Evolutionary conservation across 768 basidiomycete genomes (phyloP).

Genomic region (Suillus americanus): DNA sequence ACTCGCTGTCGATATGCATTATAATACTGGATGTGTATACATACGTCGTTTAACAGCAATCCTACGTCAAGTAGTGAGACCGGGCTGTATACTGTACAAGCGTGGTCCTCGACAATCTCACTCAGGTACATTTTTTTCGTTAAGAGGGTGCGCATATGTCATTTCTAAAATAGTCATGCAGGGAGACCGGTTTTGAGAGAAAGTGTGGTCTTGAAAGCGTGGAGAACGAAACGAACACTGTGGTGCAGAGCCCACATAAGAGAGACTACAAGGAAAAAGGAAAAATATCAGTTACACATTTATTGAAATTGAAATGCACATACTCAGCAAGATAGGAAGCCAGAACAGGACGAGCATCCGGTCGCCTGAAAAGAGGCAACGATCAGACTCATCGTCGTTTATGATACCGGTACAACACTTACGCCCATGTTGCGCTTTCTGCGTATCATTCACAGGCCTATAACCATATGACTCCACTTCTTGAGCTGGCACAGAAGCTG

Average conservation of each 20-base stretch:
- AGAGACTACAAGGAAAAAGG: slow-evolving; percentile 42
- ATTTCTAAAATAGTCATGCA: slow-evolving; percentile 19
- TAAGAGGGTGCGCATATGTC: too few relatives aligned
- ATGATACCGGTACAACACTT: slow-evolving; percentile 15
- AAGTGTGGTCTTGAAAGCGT: slow-evolving; percentile 47
- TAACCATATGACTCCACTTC: slow-evolving; percentile 72
- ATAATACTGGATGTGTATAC: not conserved
- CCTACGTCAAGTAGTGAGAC: not conserved
- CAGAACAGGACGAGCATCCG: slow-evolving; percentile 85
- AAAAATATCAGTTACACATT: slow-evolving; percentile 10
- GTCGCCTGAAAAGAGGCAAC: slow-evolving; percentile 47
- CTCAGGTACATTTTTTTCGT: not conserved
- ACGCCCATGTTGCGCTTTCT: slow-evolving; percentile 69
- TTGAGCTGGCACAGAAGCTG: slow-evolving; percentile 53
- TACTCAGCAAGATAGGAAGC: slow-evolving; percentile 80
- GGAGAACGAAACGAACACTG: slow-evolving; percentile 51
- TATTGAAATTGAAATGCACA: slow-evolving; percentile 32
- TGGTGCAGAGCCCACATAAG: slow-evolving; percentile 61
- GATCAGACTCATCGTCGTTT: slow-evolving; percentile 8
- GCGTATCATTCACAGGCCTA: slow-evolving; percentile 46
- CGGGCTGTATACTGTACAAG: not conserved
- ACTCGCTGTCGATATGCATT: not conserved
- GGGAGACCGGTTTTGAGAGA: slow-evolving; percentile 44
- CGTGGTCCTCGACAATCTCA: not conserved
- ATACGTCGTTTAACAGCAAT: not conserved